Base-by-base conservation (phyloP, 345 rosid species). In the Kandelia obovata region DNA sequence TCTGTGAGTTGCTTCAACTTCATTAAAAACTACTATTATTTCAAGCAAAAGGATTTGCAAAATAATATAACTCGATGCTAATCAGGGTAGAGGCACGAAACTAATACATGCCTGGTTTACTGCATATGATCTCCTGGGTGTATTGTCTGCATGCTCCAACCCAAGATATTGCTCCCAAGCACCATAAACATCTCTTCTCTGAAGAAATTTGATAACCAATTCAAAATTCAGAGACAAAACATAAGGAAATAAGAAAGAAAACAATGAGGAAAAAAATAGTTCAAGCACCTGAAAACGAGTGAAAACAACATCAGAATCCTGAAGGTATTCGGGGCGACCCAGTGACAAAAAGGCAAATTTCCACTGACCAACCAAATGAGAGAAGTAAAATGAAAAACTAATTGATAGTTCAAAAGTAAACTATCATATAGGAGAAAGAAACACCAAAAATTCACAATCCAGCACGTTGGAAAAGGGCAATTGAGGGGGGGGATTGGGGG, bases 151-250 rank as follows among this genome's bases (percentile, higher is more conserved):
- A 65, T 95, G 99, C 81, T 95, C 99, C 82, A 95, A 80, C 49
- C 99, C 98, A 7, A 95, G 98, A 66, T 95, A 92, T 79, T 92
- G 96, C 87, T 92, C 97, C 94, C 92, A 92, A 61, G 96, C 94
- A 65, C 99, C 96, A 69, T 95, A 87, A 17, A 92, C 94, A 67
- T 89, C 97, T 75, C 91, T 85, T 77, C 90, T 86, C 98, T 95
- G 82, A 15, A 65, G 11, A 49, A 21, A 65, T 30, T 30, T 7
- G 25, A 46, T 31, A 9, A 61, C 35, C 52, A 27, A 66, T 34
- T 21, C 27, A 58, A 49, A 13, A 31, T 13, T 5, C 15, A 37
- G 7, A 43, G 34, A 13, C 11, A 47, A 32, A 15, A 61, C 6
- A 13, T 68, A 60, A 59, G 53, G 23, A 47, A 65, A 0, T 46